Percentiles rank a stretch among this genome's conserved stretches.
phyloP scores from a whole-genome alignment of 306 rosid genomes.

The Gastrolobium bilobum region DNA sequence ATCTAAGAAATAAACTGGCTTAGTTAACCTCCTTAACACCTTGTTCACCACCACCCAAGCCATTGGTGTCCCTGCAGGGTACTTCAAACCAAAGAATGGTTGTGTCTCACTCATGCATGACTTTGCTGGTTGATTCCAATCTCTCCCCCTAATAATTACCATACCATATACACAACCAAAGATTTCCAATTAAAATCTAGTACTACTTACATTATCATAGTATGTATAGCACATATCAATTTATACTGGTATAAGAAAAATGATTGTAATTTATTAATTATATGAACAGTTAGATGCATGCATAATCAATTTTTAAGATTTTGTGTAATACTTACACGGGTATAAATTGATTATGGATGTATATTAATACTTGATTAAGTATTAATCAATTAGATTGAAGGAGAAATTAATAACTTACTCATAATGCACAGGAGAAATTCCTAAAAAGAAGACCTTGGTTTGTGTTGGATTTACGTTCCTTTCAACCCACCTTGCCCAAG shows the following conservation, averaged over 20 bases:
- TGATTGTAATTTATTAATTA: background rate
- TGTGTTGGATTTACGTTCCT: conserved; percentile 68
- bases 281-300: no score
- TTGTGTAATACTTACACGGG: no score
- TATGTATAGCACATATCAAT: background rate
- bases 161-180: conserved; percentile 14
- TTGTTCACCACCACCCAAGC: conserved; percentile 87
- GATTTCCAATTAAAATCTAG: background rate
- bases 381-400: background rate
- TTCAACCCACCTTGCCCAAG: conserved; percentile 92
- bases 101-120: conserved; percentile 73
- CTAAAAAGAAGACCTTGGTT: conserved; percentile 89
- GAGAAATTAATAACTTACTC: conserved; percentile 57
- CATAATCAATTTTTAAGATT: no score
- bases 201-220: background rate
- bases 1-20: conserved; percentile 81
- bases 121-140: conserved; percentile 82
- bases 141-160: conserved; percentile 72
- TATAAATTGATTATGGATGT: background rate
- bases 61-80: conserved; percentile 88
- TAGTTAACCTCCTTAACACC: conserved; percentile 70
- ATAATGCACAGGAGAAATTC: conserved; percentile 94
- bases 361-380: background rate
- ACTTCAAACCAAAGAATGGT: conserved; percentile 77
- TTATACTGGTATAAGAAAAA: no score